Evolutionary conservation across 257 asterid genomes (phyloP), one percentile per base, ranked within the genome.

Genomic region (Cinchona pubescens): DNA sequence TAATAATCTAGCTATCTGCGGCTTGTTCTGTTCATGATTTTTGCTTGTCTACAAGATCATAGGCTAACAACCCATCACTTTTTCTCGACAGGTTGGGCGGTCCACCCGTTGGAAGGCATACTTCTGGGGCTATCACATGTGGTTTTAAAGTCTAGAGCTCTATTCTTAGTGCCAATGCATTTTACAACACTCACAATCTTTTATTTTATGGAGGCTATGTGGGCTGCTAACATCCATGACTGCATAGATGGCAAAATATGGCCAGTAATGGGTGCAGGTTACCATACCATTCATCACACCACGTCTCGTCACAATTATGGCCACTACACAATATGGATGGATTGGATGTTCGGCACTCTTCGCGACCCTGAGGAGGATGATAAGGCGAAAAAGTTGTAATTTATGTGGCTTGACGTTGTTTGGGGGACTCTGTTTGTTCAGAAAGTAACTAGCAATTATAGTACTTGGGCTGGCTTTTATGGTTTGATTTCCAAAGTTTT

Each of bases 221-320:
- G 99, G 99, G 87, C 98, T 30, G 97, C 99, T 59, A 90, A 95
- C 75, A 92, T 95, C 76, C 99, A 95, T 9, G 97, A 95, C 85
- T 91, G 97, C 86, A 91, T 95, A 82, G 90, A 95, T 6, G 94
- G 86, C 13, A 91, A 91, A 79, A 65, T 90, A 65, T 95, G 99
- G 98, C 99, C 98, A 1, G 96, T 91, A 4, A 91, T 95, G 99
- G 99, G 99, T 64, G 97, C 99, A 2, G 99, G 97, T 56, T 91
- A 92, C 85, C 98, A 95, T 73, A 92, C 99, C 82, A 92, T 95
- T 66, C 99, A 95, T 82, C 99, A 95, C 89, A 92, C 99, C 59
- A 95, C 99, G 0, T 95, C 91, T 79, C 97, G 96, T 34, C 99
- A 95, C 63, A 95, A 95, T 60, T 95, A 91, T 55, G 98, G 98